These are phyloP conservation scores for Peronospora tabacina DNA, from an alignment of 352 stramenopile species.

Conservation along the genomic window DNA sequence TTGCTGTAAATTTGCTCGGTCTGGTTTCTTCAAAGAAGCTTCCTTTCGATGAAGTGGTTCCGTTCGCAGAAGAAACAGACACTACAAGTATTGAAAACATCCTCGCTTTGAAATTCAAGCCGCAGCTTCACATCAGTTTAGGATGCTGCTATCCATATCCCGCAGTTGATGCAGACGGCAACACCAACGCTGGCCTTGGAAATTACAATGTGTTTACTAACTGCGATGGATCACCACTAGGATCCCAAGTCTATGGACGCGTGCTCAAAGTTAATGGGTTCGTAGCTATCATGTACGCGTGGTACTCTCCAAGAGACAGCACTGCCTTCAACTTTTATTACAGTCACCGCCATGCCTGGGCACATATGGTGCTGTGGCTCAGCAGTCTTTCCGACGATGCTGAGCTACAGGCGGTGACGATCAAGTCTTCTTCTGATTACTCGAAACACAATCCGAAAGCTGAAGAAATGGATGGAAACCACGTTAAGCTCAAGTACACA, in stretches of 20 bases:
- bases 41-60: background rate
- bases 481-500: constrained; percentile 10
- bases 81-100: background rate
- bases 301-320: constrained; percentile 7
- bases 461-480: background rate
- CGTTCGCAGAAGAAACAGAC: background rate
- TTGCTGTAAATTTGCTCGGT: background rate
- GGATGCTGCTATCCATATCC: background rate
- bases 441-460: background rate
- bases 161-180: background rate
- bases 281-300: constrained; percentile 7
- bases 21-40: background rate
- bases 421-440: background rate
- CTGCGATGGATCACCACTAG: background rate
- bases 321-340: too few species aligned
- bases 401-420: background rate
- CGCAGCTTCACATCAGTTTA: background rate
- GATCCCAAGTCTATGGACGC: background rate
- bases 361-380: too few species aligned
- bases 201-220: background rate
- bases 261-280: background rate
- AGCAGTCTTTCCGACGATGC: background rate
- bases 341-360: too few species aligned
- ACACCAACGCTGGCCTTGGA: background rate
- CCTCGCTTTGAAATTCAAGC: background rate